A percentile compares a stretch with the other conserved stretches of the same genome.
These are phyloP conservation scores for Alternaria viburni DNA, from an alignment of 2,329 filamentous ascomycete genomes.

Conservation along the genomic window DNA sequence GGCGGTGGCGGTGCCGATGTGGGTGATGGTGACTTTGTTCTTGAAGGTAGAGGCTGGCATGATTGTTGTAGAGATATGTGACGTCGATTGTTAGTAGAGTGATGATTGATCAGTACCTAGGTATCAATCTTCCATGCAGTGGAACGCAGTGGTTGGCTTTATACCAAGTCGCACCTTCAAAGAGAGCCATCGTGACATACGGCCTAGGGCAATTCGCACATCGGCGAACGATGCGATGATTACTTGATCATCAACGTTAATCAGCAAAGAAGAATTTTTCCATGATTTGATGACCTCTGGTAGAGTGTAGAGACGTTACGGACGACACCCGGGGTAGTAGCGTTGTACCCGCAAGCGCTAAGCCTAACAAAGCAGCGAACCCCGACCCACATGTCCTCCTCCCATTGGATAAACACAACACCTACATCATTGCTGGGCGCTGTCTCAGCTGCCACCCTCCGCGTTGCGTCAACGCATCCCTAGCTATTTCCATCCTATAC, in stretches of 20 bases:
- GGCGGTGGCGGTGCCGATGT: constrained; percentile 59
- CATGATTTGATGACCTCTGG: neutral
- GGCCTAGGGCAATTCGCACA: neutral
- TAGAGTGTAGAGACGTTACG: neutral
- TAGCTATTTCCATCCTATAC: neutral
- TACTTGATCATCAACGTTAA: neutral
- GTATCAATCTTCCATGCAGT: neutral
- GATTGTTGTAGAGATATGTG: accelerated
- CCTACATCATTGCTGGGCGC: neutral
- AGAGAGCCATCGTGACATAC: neutral
- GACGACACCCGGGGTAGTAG: neutral
- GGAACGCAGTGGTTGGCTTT: neutral
- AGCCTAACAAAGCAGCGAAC: neutral
- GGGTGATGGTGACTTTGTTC: constrained; percentile 48
- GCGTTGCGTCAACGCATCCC: neutral
- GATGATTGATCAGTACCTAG: neutral
- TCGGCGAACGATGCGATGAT: neutral
- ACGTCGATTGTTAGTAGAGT: neutral
- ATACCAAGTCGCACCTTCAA: neutral
- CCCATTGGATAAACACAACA: neutral
- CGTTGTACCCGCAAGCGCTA: neutral
- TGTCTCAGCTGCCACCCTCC: neutral
- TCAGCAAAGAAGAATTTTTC: neutral
- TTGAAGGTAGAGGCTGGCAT: constrained; percentile 12
- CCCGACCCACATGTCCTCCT: neutral